A percentile compares a stretch with the other conserved stretches of the same genome.
These are phyloP conservation scores for Adansonia grandidieri DNA, from an alignment of 441 rosid species.

Conservation along the genomic window DNA sequence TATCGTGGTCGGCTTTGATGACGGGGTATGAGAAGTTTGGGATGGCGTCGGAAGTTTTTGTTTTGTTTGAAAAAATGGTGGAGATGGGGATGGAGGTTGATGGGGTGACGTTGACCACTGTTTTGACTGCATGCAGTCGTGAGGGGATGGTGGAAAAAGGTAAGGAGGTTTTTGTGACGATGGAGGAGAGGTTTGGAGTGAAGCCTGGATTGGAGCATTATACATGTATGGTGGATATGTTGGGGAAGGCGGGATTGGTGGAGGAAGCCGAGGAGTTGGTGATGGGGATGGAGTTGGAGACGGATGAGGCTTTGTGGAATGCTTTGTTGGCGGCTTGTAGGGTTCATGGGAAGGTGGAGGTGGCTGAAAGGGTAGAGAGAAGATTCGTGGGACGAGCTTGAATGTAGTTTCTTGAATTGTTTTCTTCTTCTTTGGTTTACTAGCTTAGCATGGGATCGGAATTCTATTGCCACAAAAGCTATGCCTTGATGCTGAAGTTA, in stretches of 20 bases:
- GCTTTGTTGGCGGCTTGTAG: slow-evolving; percentile 29
- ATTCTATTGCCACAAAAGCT: background rate
- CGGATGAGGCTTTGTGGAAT: slow-evolving; percentile 31
- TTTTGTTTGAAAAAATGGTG: slow-evolving; percentile 32
- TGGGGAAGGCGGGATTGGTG: slow-evolving; percentile 33
- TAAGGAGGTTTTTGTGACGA: slow-evolving; percentile 27
- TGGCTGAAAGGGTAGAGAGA: slow-evolving; percentile 28
- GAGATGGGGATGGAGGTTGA: slow-evolving; percentile 27
- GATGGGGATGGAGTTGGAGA: slow-evolving; percentile 26
- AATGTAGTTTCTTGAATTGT: background rate
- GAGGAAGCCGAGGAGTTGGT: slow-evolving; percentile 35
- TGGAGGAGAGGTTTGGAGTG: slow-evolving; percentile 33
- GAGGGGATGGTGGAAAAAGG: slow-evolving; percentile 28
- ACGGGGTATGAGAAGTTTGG: slow-evolving; percentile 31
- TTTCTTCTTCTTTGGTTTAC: background rate
- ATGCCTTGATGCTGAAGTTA: slow-evolving; percentile 1
- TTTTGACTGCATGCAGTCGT: slow-evolving; percentile 32
- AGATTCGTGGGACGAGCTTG: slow-evolving; percentile 7
- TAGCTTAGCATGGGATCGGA: background rate
- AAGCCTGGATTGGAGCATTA: slow-evolving; percentile 32
- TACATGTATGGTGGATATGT: slow-evolving; percentile 35
- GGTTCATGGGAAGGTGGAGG: slow-evolving; percentile 29
- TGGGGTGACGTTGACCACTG: slow-evolving; percentile 29
- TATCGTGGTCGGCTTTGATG: slow-evolving; percentile 35
- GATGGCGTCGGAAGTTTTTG: slow-evolving; percentile 20